These are phyloP conservation scores for Coemansia sp. DNA, from an alignment of 192 early-diverging fungal species.

Conservation along the genomic window DNA sequence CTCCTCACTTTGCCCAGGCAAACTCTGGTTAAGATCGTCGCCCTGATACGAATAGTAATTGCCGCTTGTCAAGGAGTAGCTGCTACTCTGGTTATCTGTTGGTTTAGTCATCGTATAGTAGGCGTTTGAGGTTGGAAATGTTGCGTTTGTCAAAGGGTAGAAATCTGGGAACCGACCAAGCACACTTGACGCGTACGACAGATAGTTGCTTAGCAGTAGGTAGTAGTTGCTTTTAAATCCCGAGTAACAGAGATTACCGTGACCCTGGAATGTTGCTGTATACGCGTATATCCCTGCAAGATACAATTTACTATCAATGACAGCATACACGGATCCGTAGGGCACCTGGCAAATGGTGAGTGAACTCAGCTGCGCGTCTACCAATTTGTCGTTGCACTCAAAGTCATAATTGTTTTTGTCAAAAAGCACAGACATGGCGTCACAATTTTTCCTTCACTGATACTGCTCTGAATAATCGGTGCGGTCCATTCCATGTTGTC, in stretches of 20 bases:
- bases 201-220: neutral
- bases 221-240: neutral
- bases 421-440: neutral
- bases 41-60: neutral
- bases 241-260: neutral
- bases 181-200: neutral
- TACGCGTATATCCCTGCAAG: neutral
- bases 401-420: neutral
- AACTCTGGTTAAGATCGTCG: neutral
- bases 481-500: neutral
- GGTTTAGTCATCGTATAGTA: neutral
- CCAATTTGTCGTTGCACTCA: neutral
- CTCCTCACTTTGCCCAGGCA: too few relatives aligned
- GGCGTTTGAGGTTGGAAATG: neutral
- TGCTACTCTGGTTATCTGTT: neutral
- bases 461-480: neutral
- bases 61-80: neutral
- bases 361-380: neutral
- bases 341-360: neutral
- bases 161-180: neutral
- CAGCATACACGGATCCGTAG: neutral
- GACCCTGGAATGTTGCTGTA: neutral
- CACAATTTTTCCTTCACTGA: neutral
- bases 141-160: neutral
- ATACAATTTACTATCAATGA: neutral